Percentiles rank a stretch among this genome's conserved stretches.
Conservation (phyloP, 352 stramenopile genomes). For the Blastocystis sp. region DNA sequence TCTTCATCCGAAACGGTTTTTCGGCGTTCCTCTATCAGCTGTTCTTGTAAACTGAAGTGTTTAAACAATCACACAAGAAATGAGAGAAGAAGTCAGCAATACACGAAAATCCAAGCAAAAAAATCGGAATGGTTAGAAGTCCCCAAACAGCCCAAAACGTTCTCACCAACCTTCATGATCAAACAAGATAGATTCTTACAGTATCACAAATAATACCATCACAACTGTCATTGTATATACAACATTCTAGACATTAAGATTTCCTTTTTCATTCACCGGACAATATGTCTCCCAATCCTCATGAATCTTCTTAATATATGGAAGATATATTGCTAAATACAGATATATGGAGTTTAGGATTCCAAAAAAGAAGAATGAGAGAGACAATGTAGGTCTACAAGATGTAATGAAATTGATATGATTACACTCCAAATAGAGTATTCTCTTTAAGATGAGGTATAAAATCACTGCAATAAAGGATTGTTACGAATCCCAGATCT, state of each 20-base stretch:
- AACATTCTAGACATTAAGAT: neutral
- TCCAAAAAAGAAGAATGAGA: neutral
- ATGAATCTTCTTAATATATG: neutral
- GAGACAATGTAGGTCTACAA: neutral
- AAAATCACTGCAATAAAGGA: conserved; percentile 15
- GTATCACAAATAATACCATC: conserved; percentile 19
- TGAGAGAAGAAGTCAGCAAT: neutral
- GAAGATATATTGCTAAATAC: conserved; percentile 21
- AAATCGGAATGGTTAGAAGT: neutral
- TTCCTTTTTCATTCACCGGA: neutral
- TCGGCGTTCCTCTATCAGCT: neutral
- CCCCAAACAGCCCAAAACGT: conserved; percentile 1
- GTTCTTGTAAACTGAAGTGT: neutral
- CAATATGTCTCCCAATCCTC: neutral
- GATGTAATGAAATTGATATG: neutral
- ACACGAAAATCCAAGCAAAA: neutral
- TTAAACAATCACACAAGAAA: conserved; percentile 1
- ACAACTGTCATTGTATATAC: conserved; percentile 19
- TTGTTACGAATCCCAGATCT: neutral
- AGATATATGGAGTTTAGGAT: neutral
- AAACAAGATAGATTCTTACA: neutral
- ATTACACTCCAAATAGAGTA: conserved; percentile 12
- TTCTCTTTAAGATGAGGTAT: neutral
- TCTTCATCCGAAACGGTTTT: neutral
- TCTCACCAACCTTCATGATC: neutral